A percentile compares a stretch with the other conserved stretches of the same genome.
Evolutionary conservation across 495 filamentous ascomycete species (phyloP).

Genomic region (Durotheca rogersii): DNA sequence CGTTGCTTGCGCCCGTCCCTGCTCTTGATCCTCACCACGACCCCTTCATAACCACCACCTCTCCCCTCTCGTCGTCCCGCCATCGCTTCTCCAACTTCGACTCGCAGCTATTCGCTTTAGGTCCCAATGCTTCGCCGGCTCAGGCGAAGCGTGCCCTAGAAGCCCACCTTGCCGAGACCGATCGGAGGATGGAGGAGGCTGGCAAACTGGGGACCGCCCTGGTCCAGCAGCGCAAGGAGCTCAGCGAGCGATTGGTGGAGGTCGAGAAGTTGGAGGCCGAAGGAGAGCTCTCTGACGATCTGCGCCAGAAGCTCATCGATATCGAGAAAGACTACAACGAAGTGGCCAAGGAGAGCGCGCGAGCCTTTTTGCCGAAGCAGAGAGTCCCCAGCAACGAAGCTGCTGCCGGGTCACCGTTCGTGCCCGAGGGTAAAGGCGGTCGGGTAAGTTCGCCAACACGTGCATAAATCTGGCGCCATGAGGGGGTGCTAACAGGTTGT

Average conservation of each 20-base stretch:
- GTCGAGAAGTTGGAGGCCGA: constrained; percentile 78
- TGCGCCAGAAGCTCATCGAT: constrained; percentile 79
- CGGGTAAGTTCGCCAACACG: constrained; percentile 46
- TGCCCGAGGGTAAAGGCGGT: constrained; percentile 52
- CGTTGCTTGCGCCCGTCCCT: constrained; percentile 20
- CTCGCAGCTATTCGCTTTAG: constrained; percentile 73
- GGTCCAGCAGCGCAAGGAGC: constrained; percentile 76
- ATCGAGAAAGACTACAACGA: constrained; percentile 95
- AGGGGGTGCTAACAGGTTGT: constrained; percentile 24
- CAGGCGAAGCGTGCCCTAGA: constrained; percentile 87
- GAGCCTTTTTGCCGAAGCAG: constrained; percentile 85
- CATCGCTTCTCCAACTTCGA: constrained; percentile 80
- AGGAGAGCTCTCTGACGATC: constrained; percentile 77
- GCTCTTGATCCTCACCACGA: constrained; percentile 36
- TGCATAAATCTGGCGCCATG: neutral
- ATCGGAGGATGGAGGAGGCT: constrained; percentile 85
- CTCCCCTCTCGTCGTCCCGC: constrained; percentile 50
- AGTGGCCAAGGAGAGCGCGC: constrained; percentile 83
- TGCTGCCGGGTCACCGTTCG: constrained; percentile 62
- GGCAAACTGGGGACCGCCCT: constrained; percentile 83
- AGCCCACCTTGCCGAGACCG: constrained; percentile 87
- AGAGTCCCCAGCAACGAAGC: constrained; percentile 66
- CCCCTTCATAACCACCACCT: constrained; percentile 46
- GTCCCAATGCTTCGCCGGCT: constrained; percentile 71
- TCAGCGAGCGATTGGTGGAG: constrained; percentile 78